A percentile compares a stretch with the other conserved stretches of the same genome.
These are phyloP conservation scores for Echium plantagineum DNA, from an alignment of 257 asterid genomes.

Conservation along the genomic window DNA sequence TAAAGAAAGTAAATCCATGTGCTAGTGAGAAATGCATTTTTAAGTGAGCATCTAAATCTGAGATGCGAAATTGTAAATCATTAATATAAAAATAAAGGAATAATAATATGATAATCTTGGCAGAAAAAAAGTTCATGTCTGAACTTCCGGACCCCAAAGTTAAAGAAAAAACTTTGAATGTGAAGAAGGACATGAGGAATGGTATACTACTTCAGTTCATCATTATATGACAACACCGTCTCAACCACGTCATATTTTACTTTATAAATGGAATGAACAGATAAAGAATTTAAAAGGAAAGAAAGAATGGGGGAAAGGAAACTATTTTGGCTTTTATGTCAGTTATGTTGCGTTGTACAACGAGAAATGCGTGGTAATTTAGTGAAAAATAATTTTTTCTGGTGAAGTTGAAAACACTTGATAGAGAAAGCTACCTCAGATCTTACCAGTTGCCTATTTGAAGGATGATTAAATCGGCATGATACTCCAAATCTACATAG, in stretches of 20 bases:
- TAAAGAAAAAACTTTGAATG: not conserved
- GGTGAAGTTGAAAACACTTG: not conserved
- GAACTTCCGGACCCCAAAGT: not conserved
- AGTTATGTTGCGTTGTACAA: not conserved
- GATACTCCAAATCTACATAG: conserved; percentile 79
- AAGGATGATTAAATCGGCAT: conserved; percentile 87
- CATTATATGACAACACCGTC: not conserved
- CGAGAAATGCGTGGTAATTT: too few species aligned
- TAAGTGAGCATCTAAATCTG: too few species aligned
- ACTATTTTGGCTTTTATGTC: not conserved
- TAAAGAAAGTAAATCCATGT: too few species aligned
- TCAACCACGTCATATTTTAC: not conserved
- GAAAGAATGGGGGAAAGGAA: not conserved
- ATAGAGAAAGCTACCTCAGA: conserved; percentile 5
- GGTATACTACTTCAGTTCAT: not conserved
- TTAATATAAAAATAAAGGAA: too few species aligned
- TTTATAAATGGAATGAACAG: not conserved
- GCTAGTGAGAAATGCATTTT: too few species aligned
- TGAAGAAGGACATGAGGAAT: not conserved
- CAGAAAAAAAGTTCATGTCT: not conserved
- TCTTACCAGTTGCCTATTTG: conserved; percentile 62
- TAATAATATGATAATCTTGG: too few species aligned
- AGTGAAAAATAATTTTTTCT: too few species aligned
- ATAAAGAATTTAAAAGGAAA: not conserved
- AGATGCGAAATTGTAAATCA: too few species aligned